phyloP scores from a whole-genome alignment of 345 rosid genomes.

The Diplotaxis tenuifolia region DNA sequence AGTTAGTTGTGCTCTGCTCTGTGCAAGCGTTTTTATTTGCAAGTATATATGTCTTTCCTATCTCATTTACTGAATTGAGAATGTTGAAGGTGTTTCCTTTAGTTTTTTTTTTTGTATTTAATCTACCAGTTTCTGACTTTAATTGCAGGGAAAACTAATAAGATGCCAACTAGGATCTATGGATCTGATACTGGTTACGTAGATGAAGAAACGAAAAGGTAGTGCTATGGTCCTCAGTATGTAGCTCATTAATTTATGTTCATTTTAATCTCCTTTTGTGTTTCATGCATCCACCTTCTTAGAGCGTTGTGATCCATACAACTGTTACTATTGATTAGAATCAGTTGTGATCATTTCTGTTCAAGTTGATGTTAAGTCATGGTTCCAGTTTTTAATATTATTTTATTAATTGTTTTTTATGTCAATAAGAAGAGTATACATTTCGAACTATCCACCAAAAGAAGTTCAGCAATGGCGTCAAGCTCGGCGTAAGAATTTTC shows the following conservation, averaged over 20 bases:
- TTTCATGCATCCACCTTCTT: not conserved
- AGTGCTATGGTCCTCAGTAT: slow-evolving; percentile 25
- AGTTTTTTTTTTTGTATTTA: not conserved
- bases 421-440: slow-evolving; percentile 37
- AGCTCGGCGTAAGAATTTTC: slow-evolving; percentile 71
- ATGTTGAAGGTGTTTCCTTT: not conserved
- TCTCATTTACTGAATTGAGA: not conserved
- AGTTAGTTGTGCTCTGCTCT: slow-evolving; percentile 2
- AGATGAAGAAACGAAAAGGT: slow-evolving; percentile 53
- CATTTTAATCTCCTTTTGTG: not conserved
- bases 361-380: slow-evolving; percentile 7
- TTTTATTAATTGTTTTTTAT: slow-evolving; percentile 15
- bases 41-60: slow-evolving; percentile 1
- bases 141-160: slow-evolving; percentile 42
- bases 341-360: slow-evolving; percentile 9
- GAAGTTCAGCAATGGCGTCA: slow-evolving; percentile 82
- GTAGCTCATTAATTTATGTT: slow-evolving; percentile 4
- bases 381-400: slow-evolving; percentile 5
- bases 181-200: slow-evolving; percentile 29
- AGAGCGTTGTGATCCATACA: not conserved
- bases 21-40: not conserved
- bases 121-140: not conserved
- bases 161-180: slow-evolving; percentile 36
- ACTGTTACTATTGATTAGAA: not conserved
- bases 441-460: slow-evolving; percentile 53